A percentile compares a stretch with the other conserved stretches of the same genome.
Conservation (phyloP, 306 rosid genomes). For the Nissolia schottii region DNA sequence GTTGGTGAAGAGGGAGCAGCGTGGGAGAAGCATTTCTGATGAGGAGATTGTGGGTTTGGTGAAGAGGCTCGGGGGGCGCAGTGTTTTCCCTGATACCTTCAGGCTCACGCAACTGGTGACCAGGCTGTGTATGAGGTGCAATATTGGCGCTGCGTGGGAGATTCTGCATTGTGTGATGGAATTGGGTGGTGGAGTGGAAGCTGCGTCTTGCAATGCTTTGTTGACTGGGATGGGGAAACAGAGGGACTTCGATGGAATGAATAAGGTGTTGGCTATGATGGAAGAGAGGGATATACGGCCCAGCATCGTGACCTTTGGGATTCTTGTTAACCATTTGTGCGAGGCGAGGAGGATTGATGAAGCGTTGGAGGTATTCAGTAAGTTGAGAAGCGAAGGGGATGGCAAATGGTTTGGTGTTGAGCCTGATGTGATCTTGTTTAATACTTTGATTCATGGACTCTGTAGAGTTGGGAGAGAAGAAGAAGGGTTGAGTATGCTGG, state of each 20-base stretch:
- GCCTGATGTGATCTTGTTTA: conserved; percentile 61
- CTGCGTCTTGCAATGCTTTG: conserved; percentile 66
- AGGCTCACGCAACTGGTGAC: conserved; percentile 53
- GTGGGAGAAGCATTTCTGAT: conserved; percentile 35
- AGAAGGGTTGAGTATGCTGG: conserved; percentile 59
- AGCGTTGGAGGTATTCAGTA: conserved; percentile 55
- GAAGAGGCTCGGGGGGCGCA: conserved; percentile 32
- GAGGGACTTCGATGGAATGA: conserved; percentile 49
- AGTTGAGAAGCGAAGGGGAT: conserved; percentile 42
- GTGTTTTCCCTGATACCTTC: conserved; percentile 45
- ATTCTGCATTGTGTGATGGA: conserved; percentile 47
- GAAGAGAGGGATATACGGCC: conserved; percentile 56
- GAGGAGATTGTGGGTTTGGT: conserved; percentile 51
- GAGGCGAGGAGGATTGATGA: conserved; percentile 67
- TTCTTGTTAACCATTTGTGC: conserved; percentile 58
- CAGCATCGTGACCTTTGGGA: conserved; percentile 56
- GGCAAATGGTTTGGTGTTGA: conserved; percentile 24
- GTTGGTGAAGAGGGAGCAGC: conserved; percentile 28
- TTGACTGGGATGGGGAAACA: conserved; percentile 55
- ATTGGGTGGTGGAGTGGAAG: conserved; percentile 47
- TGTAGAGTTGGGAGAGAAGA: conserved; percentile 87
- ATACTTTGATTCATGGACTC: conserved; percentile 75
- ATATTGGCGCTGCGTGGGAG: conserved; percentile 54
- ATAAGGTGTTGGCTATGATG: conserved; percentile 58
- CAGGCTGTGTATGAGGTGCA: conserved; percentile 48